Conservation (phyloP, 768 basidiomycete genomes). For the Rhodotorula kratochvilovae region DNA sequence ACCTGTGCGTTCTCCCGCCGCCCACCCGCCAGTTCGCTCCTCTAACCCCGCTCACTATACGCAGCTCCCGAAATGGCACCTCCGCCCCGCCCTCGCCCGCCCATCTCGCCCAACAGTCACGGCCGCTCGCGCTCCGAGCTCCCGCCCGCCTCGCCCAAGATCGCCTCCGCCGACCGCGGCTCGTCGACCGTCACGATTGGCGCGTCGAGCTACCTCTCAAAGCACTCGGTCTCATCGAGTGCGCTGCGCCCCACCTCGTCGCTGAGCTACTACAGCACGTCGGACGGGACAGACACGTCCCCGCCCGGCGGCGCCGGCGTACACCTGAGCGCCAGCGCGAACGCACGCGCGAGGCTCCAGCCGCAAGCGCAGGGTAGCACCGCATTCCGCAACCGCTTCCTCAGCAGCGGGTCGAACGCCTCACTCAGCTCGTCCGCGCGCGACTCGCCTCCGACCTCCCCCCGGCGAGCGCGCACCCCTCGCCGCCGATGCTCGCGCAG, state of each 20-base stretch:
- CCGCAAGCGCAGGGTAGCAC: constrained; percentile 19
- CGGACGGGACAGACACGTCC: not conserved
- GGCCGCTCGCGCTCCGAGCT: constrained; percentile 34
- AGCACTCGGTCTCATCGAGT: constrained; percentile 2
- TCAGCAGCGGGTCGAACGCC: constrained; percentile 9
- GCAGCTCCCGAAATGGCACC: constrained; percentile 7
- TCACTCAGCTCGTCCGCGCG: constrained; percentile 1
- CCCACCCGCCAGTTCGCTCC: not conserved
- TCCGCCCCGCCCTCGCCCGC: not conserved
- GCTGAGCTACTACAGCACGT: not conserved
- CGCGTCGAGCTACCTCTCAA: not conserved
- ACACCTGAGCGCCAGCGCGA: not conserved
- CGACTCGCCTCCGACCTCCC: constrained; percentile 14
- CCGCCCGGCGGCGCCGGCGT: not conserved
- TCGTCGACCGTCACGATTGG: constrained; percentile 27
- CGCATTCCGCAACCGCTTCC: constrained; percentile 32
- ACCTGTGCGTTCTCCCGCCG: not conserved
- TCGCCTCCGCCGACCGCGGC: constrained; percentile 11
- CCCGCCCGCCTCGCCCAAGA: constrained; percentile 26
- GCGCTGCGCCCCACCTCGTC: constrained; percentile 2
- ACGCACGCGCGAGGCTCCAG: not conserved
- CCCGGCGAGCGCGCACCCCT: not conserved
- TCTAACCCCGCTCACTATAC: no score
- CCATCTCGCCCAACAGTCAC: constrained; percentile 23
- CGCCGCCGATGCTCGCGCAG: not conserved